phyloP scores from a whole-genome alignment of 2,329 filamentous ascomycete genomes.

The Ascochyta lentis region DNA sequence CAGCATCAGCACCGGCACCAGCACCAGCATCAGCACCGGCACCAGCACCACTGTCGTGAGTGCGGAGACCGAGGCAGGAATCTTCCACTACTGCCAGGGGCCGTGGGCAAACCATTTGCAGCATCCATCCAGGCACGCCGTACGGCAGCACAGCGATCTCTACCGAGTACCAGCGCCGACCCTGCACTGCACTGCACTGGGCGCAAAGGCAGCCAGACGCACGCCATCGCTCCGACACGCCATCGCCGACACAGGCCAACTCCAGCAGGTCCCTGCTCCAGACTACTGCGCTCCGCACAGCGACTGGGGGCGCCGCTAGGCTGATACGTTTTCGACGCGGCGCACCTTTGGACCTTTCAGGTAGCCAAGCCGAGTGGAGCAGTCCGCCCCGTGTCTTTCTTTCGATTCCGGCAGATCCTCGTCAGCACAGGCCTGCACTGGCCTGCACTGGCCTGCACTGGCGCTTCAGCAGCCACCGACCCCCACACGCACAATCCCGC shows the following conservation, averaged over 20 bases:
- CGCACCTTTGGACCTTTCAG: conserved; percentile 34
- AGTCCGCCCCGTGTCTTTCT: conserved; percentile 26
- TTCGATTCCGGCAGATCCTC: conserved; percentile 44
- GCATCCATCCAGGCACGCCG: conserved; percentile 1
- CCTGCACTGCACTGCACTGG: conserved; percentile 15
- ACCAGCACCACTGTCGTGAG: conserved; percentile 4
- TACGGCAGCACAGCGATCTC: conserved; percentile 16
- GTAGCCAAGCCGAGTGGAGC: conserved; percentile 33
- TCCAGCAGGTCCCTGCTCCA: conserved; percentile 21
- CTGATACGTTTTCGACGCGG: conserved; percentile 29
- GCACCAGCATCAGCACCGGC: conserved; percentile 3
- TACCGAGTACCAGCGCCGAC: conserved; percentile 1
- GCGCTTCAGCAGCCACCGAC: conserved; percentile 34
- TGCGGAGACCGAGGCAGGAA: conserved; percentile 15
- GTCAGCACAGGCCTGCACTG: conserved; percentile 36
- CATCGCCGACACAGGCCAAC: conserved; percentile 18
- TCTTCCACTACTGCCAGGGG: conserved; percentile 4
- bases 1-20: not conserved
- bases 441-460: conserved; percentile 18
- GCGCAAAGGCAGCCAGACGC: conserved; percentile 23
- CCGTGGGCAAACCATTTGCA: not conserved
- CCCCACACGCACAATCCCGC: conserved; percentile 38
- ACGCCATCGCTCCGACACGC: conserved; percentile 28
- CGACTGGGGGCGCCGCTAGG: conserved; percentile 26
- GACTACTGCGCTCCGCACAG: conserved; percentile 20